Evolutionary conservation across 306 rosid species (phyloP), one percentile per base, ranked within the genome.

Genomic region (Styphnolobium japonicum): DNA sequence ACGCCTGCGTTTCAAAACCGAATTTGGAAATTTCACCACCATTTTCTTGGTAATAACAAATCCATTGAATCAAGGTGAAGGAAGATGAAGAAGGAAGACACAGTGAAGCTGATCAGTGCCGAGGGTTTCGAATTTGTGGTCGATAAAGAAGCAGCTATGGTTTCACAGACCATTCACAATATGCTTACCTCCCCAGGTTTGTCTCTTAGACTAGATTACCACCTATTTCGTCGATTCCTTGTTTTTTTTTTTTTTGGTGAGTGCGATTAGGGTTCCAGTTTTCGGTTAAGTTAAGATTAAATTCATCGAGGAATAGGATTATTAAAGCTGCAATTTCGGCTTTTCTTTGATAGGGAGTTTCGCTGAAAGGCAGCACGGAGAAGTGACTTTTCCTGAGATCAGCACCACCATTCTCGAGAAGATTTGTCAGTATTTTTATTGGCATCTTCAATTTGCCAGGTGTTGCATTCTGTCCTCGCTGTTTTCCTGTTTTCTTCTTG

Each of bases 111-210:
- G 39, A 89, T 94, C 85, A 87, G 97, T 77, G 90, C 92, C 29
- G 94, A 95, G 79, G 99, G 98, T 29, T 96, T 96, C 85, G 97
- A 96, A 84, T 96, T 96, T 78, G 86, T 96, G 12, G 80, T 96
- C 67, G 97, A 90, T 80, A 93, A 91, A 79, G 99, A 96, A 74
- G 99, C 98, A 15, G 99, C 99, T 21, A 96, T 93, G 98, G 99
- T 96, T 85, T 96, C 99, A 42, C 99, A 93, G 85, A 96, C 99
- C 60, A 96, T 96, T 70, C 96, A 90, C 60, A 91, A 91, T 87
- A 96, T 96, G 99, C 98, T 93, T 48, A 93, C 99, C 4, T 96
- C 99, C 77, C 98, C 98, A 60, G 99, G 98, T 93, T 71, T 70
- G 10, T 48, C 63, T 51, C 33, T 48, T 56, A 29, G 0, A 75